A percentile compares a stretch with the other conserved stretches of the same genome.
Conservation (phyloP, 2,329 filamentous ascomycete species). For the Exophiala spinifera region DNA sequence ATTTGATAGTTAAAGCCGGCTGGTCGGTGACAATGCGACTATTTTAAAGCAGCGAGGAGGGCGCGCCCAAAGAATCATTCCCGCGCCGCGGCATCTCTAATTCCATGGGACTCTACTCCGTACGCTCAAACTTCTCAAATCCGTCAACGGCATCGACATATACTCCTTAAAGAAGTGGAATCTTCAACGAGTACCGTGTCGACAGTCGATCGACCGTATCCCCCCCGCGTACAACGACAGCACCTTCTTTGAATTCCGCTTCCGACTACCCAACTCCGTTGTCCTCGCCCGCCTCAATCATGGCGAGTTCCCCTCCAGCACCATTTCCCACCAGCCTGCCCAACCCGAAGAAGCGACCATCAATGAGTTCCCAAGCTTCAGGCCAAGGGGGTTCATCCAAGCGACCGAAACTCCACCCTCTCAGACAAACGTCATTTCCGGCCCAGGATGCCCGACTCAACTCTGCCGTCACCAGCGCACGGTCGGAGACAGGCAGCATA, state of each 20-base stretch:
- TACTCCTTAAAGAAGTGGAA: too few relatives aligned
- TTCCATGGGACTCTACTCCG: neutral
- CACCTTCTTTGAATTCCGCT: neutral
- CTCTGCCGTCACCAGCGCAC: slow-evolving; percentile 21
- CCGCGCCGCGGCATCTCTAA: neutral
- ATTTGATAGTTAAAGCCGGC: too few relatives aligned
- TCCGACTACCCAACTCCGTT: neutral
- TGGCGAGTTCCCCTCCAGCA: slow-evolving; percentile 29
- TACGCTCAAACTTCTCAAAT: neutral
- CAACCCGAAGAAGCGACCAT: slow-evolving; percentile 41
- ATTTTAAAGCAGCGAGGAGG: neutral
- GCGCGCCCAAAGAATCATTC: neutral
- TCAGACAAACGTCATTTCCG: slow-evolving; percentile 48
- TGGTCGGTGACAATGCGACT: neutral
- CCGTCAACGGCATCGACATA: too few relatives aligned
- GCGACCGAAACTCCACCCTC: slow-evolving; percentile 39
- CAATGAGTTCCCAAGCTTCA: slow-evolving; percentile 39
- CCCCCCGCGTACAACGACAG: too few relatives aligned
- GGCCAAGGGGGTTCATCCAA: slow-evolving; percentile 32
- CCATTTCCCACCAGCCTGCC: slow-evolving; percentile 24
- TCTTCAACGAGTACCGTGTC: too few relatives aligned
- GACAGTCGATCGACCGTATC: too few relatives aligned
- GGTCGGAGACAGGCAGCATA: slow-evolving; percentile 30
- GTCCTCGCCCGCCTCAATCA: slow-evolving; percentile 5
- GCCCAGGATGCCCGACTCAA: slow-evolving; percentile 23